Evolutionary conservation across 2,329 filamentous ascomycete species (phyloP).

Genomic region (Nemania bipapillata): DNA sequence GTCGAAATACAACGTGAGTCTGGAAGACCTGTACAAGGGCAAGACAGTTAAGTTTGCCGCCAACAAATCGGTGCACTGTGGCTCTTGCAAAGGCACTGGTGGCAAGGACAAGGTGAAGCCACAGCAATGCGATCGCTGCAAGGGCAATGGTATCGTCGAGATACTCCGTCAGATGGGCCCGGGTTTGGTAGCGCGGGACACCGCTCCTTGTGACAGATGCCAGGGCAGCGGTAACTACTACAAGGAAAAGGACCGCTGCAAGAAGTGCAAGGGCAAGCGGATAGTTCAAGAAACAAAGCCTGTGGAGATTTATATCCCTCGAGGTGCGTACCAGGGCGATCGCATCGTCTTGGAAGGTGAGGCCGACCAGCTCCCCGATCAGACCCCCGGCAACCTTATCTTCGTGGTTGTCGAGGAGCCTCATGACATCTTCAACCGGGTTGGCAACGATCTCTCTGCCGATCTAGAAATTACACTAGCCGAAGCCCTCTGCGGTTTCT

Average conservation of each 20-base stretch:
- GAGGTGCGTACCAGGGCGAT: conserved; percentile 86
- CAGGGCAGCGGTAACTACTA: conserved; percentile 85
- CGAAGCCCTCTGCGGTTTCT: conserved; percentile 89
- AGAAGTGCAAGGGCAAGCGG: conserved; percentile 96
- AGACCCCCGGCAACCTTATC: conserved; percentile 90
- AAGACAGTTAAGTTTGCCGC: conserved; percentile 97
- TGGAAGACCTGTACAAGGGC: conserved; percentile 97
- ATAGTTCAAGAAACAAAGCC: conserved; percentile 91
- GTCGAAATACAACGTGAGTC: conserved; percentile 86
- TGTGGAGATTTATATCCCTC: conserved; percentile 93
- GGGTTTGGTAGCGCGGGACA: conserved; percentile 83
- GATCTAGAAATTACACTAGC: conserved; percentile 82
- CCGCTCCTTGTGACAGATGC: conserved; percentile 83
- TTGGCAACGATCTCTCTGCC: conserved; percentile 84
- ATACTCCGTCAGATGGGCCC: conserved; percentile 85
- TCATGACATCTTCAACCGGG: conserved; percentile 83
- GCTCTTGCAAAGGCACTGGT: conserved; percentile 85
- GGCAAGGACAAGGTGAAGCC: conserved; percentile 92
- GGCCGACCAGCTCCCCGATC: conserved; percentile 89
- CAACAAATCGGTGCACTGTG: conserved; percentile 92
- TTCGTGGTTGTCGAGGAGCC: conserved; percentile 85
- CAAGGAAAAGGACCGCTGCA: conserved; percentile 97
- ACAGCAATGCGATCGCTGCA: conserved; percentile 83
- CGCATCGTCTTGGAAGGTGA: conserved; percentile 91
- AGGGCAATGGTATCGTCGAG: conserved; percentile 80